Evolutionary conservation across 1,284 basidiomycete species (phyloP), one percentile per base, ranked within the genome.

Genomic region (Athelia sp.): DNA sequence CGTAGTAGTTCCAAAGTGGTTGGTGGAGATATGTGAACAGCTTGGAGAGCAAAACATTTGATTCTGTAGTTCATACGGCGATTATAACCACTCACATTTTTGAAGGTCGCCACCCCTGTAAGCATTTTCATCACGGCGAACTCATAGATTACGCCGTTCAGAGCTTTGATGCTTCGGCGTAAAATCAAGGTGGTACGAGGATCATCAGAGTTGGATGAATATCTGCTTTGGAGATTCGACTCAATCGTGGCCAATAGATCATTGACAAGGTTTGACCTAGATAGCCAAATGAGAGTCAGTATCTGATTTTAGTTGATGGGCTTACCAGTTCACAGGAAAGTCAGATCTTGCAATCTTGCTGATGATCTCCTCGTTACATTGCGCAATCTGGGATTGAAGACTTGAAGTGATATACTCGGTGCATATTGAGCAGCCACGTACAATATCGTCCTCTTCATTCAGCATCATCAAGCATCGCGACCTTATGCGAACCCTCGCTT

Each of bases 361-460:
- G 3, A 87, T 73, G 24, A 87, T 79, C 26, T 84, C 58, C 57
- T 85, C 74, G 54, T 90, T 91, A 58, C 81, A 87, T 51, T 82
- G 72, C 23, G 84, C 78, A 52, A 92, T 86, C 89, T 90, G 54
- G 23, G 22, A 40, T 43, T 34, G 29, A 31, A 40, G 45, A 38
- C 36, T 43, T 48, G 18, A 40, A 53, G 35, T 40, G 29, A 48
- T 18, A 42, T 38, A 34, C 44, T 40, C 53, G 35, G 47, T 51
- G 23, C 23, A 13, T 2, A 31, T 45, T 48, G 29, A 42, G n/a
- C n/a, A n/a, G 44, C 3, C 4, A 58, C 70, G 57, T 55, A 87
- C 89, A 21, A 79, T 79, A 53, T 89, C 87, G 58, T 91, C 88
- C 38, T 72, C 64, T 59, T 91, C 89, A 52, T 85, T 78, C 31